A percentile compares a stretch with the other conserved stretches of the same genome.
These are phyloP conservation scores for Suillus alpinus DNA, from an alignment of 768 basidiomycete genomes.

Conservation along the genomic window DNA sequence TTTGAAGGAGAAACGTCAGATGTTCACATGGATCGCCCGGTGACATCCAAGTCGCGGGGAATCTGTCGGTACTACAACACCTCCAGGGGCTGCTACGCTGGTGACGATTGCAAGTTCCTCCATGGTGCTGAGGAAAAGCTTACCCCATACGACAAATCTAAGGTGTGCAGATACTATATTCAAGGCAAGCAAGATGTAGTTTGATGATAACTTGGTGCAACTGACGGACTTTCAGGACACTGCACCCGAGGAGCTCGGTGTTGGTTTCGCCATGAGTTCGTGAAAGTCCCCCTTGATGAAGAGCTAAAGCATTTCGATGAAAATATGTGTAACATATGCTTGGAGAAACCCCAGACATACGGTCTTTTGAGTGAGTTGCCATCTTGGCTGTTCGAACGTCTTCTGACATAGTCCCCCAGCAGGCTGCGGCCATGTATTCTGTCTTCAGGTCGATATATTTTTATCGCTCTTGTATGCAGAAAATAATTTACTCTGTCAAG, in stretches of 20 bases:
- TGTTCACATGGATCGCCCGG: slow-evolving; percentile 47
- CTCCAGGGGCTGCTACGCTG: slow-evolving; percentile 67
- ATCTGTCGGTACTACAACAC: slow-evolving; percentile 66
- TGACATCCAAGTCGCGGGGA: slow-evolving; percentile 70
- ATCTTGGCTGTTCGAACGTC: neutral
- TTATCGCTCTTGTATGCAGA: neutral
- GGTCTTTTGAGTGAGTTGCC: slow-evolving; percentile 60
- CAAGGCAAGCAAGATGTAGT: slow-evolving; percentile 39
- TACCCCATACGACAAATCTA: slow-evolving; percentile 70
- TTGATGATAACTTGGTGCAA: neutral
- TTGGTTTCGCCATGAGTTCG: slow-evolving; percentile 67
- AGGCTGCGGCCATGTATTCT: slow-evolving; percentile 78
- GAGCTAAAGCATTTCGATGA: slow-evolving; percentile 34
- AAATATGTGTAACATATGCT: slow-evolving; percentile 67
- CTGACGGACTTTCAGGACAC: slow-evolving; percentile 45
- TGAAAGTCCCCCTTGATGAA: slow-evolving; percentile 18
- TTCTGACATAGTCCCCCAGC: slow-evolving; percentile 34
- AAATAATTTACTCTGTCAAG: slow-evolving; percentile 4
- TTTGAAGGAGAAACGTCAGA: slow-evolving; percentile 10
- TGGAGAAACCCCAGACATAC: slow-evolving; percentile 67
- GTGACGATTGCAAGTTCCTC: slow-evolving; percentile 71
- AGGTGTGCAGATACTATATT: slow-evolving; percentile 65
- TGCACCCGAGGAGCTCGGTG: slow-evolving; percentile 69
- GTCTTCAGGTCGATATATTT: slow-evolving; percentile 51
- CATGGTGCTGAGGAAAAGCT: slow-evolving; percentile 53